A percentile compares a stretch with the other conserved stretches of the same genome.
phyloP scores from a whole-genome alignment of 495 filamentous ascomycete genomes.

The Neurospora sublineolata region DNA sequence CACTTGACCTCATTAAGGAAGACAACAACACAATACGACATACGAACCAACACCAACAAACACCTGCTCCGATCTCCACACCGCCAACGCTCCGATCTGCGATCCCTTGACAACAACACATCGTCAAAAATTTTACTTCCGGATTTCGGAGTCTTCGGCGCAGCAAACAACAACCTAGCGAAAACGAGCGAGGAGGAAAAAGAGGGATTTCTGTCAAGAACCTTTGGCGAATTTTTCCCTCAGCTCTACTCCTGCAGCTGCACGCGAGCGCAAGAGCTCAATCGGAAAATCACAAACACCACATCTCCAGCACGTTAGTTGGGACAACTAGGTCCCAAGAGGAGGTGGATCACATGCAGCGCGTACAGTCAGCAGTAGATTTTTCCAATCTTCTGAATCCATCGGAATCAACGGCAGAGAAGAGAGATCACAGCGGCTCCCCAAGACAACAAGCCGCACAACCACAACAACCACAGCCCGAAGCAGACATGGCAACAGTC shows the following conservation, averaged over 20 bases:
- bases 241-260: conserved; percentile 4
- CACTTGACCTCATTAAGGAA: neutral
- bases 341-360: conserved; percentile 55
- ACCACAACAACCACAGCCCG: conserved; percentile 27
- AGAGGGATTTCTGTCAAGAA: neutral
- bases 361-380: conserved; percentile 58
- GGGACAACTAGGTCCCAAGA: conserved; percentile 2
- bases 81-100: neutral
- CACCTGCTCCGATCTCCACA: neutral
- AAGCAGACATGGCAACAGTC: conserved; percentile 53
- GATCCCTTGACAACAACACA: neutral
- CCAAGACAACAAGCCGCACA: conserved; percentile 16
- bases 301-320: conserved; percentile 1
- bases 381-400: conserved; percentile 72
- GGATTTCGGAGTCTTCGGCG: neutral
- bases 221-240: neutral
- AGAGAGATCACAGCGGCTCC: conserved; percentile 8
- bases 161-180: neutral
- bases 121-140: neutral
- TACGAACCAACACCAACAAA: conserved; percentile 1
- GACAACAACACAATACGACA: neutral
- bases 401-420: conserved; percentile 24
- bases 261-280: conserved; percentile 15
- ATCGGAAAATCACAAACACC: conserved; percentile 4
- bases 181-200: neutral